These are phyloP conservation scores for Wickerhamiella hasegawae DNA, from an alignment of 805 yeast species.

Conservation along the genomic window DNA sequence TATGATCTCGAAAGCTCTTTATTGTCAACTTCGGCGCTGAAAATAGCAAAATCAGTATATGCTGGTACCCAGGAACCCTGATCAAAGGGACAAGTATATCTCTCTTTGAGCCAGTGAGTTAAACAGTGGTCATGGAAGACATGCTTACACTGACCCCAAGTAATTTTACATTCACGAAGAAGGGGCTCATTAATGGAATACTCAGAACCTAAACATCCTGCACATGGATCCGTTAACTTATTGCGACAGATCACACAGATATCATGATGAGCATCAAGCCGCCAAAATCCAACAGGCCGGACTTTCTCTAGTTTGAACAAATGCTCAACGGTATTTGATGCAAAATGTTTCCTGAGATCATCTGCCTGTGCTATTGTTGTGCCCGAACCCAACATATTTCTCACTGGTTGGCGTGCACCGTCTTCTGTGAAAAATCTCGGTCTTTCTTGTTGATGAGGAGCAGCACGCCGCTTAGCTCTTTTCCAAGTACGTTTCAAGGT, in stretches of 20 bases:
- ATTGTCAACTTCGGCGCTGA: background rate
- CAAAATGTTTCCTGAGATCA: too few relatives aligned
- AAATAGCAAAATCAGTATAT: background rate
- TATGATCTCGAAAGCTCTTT: background rate
- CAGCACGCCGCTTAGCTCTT: too few relatives aligned
- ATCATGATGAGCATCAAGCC: constrained; percentile 1
- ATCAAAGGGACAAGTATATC: constrained; percentile 2
- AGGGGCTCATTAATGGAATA: background rate
- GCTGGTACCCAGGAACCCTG: constrained; percentile 1
- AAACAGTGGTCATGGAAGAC: constrained; percentile 4
- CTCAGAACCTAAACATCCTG: background rate
- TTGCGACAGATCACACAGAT: constrained; percentile 5
- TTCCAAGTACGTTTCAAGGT: too few relatives aligned
- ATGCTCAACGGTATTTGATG: too few relatives aligned
- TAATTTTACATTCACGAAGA: background rate
- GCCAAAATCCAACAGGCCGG: constrained; percentile 2
- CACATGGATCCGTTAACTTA: constrained; percentile 1
- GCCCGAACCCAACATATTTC: too few relatives aligned
- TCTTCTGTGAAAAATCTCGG: too few relatives aligned
- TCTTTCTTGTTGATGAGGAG: too few relatives aligned
- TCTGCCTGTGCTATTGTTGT: too few relatives aligned
- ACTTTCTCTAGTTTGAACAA: too few relatives aligned
- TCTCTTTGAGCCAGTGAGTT: constrained; percentile 1
- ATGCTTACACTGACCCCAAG: constrained; percentile 4
- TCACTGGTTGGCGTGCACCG: too few relatives aligned